Conservation (phyloP, 345 rosid species). For the Ailanthus altissimus region DNA sequence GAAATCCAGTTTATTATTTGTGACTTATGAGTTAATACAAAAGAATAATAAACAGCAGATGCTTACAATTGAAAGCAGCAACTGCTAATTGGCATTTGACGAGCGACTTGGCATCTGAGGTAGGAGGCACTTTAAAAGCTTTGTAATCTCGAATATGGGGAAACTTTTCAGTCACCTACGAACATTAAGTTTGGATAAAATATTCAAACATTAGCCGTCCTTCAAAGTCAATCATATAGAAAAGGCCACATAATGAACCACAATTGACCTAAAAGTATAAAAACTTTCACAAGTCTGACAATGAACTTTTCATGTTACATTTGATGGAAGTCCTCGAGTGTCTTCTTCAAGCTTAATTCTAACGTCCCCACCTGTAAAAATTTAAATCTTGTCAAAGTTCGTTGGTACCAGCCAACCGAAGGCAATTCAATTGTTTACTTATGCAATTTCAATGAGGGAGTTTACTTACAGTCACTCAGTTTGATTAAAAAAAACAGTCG, state of each 20-base stretch:
- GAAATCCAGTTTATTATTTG: not conserved
- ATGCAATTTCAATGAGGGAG: no score
- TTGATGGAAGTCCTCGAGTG: constrained; percentile 48
- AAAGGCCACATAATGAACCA: constrained; percentile 17
- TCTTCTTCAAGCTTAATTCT: constrained; percentile 61
- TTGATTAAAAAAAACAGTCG: constrained; percentile 7
- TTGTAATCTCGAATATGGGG: constrained; percentile 72
- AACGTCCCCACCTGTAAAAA: constrained; percentile 57
- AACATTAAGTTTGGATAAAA: constrained; percentile 19
- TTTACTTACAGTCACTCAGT: not conserved
- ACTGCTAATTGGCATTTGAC: constrained; percentile 81
- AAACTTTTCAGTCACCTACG: constrained; percentile 76
- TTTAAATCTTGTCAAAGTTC: constrained; percentile 19
- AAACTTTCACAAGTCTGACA: not conserved
- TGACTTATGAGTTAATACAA: not conserved
- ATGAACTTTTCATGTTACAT: constrained; percentile 35
- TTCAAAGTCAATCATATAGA: not conserved
- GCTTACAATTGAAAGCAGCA: constrained; percentile 59
- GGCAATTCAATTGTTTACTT: no score
- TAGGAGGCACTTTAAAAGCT: constrained; percentile 61
- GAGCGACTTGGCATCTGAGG: constrained; percentile 50
- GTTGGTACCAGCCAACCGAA: no score
- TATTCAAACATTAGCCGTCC: not conserved
- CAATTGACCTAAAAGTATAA: not conserved
- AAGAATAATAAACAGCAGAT: constrained; percentile 12